A percentile compares a stretch with the other conserved stretches of the same genome.
phyloP scores from a whole-genome alignment of 1,284 basidiomycete genomes.

The Cyathus olla region DNA sequence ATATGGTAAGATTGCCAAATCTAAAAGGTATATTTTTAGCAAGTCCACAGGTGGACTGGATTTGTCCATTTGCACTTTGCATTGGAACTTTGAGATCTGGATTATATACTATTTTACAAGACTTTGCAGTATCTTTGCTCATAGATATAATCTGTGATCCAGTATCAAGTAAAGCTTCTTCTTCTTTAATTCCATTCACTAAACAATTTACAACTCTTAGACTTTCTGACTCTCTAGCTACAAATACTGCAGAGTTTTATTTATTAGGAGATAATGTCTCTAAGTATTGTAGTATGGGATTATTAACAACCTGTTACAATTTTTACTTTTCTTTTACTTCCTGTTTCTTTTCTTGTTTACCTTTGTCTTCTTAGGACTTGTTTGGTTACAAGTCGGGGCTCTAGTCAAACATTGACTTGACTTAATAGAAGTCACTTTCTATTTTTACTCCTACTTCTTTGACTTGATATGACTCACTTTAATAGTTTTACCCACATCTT shows the following conservation, averaged over 20 bases:
- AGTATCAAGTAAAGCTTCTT: neutral
- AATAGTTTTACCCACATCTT: too few relatives aligned
- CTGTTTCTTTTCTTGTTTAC: too few relatives aligned
- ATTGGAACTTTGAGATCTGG: slow-evolving; percentile 22
- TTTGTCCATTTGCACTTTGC: slow-evolving; percentile 32
- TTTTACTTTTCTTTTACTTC: too few relatives aligned
- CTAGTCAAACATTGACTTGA: too few relatives aligned
- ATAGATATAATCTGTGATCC: neutral
- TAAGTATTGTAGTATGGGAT: neutral
- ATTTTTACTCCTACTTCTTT: too few relatives aligned
- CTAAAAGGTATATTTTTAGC: slow-evolving; percentile 24
- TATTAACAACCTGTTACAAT: neutral
- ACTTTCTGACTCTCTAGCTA: neutral
- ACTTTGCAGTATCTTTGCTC: slow-evolving; percentile 9
- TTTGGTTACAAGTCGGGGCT: too few relatives aligned
- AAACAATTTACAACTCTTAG: neutral
- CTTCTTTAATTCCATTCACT: neutral
- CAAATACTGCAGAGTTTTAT: neutral
- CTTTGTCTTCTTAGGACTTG: too few relatives aligned
- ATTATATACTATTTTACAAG: slow-evolving; percentile 24
- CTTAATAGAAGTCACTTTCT: too few relatives aligned
- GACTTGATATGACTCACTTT: too few relatives aligned
- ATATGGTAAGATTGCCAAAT: slow-evolving; percentile 15
- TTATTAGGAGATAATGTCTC: neutral
- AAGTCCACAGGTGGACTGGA: slow-evolving; percentile 30